A percentile compares a stretch with the other conserved stretches of the same genome.
phyloP scores from a whole-genome alignment of 2,329 filamentous ascomycete species.

The Cyphellophora europaea region DNA sequence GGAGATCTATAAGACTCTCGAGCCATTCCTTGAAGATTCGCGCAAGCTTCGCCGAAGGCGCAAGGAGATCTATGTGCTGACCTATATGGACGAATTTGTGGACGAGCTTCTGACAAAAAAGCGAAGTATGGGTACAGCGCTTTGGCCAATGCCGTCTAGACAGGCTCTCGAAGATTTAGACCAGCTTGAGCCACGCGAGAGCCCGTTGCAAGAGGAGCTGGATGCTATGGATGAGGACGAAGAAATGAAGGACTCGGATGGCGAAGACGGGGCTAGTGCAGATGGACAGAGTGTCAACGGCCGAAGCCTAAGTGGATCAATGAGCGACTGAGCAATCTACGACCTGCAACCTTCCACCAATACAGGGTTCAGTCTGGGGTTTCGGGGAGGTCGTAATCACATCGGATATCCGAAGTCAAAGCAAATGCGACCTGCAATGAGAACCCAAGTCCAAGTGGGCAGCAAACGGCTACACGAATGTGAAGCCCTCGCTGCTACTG shows the following conservation, averaged over 20 bases:
- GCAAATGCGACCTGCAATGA: no score
- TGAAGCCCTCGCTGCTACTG: not conserved
- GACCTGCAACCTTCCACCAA: no score
- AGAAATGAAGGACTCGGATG: constrained; percentile 10
- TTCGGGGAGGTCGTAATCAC: no score
- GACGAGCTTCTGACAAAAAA: constrained; percentile 86
- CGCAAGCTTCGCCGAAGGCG: constrained; percentile 73
- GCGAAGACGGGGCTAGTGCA: constrained; percentile 9
- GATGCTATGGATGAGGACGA: constrained; percentile 33
- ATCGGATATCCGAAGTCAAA: no score
- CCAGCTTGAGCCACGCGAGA: constrained; percentile 73
- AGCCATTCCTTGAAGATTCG: constrained; percentile 72
- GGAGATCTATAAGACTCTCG: constrained; percentile 69
- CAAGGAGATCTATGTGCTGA: constrained; percentile 64
- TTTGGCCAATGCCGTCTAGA: constrained; percentile 83
- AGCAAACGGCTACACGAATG: not conserved
- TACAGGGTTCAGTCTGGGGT: no score
- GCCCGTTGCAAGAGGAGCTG: constrained; percentile 62
- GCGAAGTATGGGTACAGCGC: constrained; percentile 77
- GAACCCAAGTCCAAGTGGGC: no score
- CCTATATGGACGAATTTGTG: constrained; percentile 83
- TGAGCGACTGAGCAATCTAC: constrained; percentile 12
- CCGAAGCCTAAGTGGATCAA: constrained; percentile 11
- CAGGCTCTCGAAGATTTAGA: constrained; percentile 82
- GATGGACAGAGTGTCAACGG: constrained; percentile 5